phyloP scores from a whole-genome alignment of 2,329 filamentous ascomycete genomes.

The Erysiphe pulchra region DNA sequence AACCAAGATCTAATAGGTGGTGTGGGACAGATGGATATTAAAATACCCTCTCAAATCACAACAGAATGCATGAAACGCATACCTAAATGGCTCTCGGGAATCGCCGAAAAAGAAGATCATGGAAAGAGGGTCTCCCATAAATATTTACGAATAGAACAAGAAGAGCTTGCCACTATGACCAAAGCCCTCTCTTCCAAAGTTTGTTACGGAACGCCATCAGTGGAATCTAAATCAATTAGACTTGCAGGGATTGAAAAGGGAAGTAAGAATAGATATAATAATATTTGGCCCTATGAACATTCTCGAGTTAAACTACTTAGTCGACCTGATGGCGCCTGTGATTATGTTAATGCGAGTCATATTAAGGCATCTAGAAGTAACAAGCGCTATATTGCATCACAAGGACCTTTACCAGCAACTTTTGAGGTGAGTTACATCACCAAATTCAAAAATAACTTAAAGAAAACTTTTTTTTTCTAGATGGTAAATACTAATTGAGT shows the following conservation, averaged over 20 bases:
- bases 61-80: conserved; percentile 21
- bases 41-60: conserved; percentile 26
- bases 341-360: conserved; percentile 90
- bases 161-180: conserved; percentile 81
- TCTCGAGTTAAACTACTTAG: conserved; percentile 57
- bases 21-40: conserved; percentile 55
- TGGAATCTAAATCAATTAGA: conserved; percentile 23
- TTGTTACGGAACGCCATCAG: conserved; percentile 22
- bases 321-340: conserved; percentile 42
- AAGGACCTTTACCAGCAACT: conserved; percentile 77
- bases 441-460: too few species aligned
- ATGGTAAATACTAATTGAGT: conserved; percentile 1
- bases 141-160: conserved; percentile 62
- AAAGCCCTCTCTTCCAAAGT: conserved; percentile 42
- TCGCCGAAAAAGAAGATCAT: conserved; percentile 38
- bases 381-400: conserved; percentile 86
- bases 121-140: conserved; percentile 61
- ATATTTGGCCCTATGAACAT: conserved; percentile 91
- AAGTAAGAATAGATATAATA: conserved; percentile 89
- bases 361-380: conserved; percentile 57
- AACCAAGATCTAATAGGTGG: conserved; percentile 89
- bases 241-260: conserved; percentile 89
- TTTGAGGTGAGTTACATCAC: conserved; percentile 41
- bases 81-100: conserved; percentile 53
- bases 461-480: neutral